Evolutionary conservation across 2,329 filamentous ascomycete species (phyloP).

Genomic region (Emergomyces africanus): DNA sequence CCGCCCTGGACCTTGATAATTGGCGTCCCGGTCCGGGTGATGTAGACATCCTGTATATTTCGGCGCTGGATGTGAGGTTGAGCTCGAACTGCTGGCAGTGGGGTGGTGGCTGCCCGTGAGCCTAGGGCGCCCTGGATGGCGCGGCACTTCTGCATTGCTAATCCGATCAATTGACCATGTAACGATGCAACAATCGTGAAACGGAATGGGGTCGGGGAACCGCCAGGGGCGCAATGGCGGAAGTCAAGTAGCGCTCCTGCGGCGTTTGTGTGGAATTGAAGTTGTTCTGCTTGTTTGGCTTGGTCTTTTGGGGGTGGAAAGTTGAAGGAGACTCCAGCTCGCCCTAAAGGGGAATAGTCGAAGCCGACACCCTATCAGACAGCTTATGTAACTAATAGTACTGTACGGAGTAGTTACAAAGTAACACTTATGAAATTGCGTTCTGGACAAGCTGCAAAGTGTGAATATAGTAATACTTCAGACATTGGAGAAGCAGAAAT

Average conservation of each 20-base stretch:
- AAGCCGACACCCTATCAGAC: too few species aligned
- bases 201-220: conserved; percentile 9
- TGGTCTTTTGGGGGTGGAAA: neutral
- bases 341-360: neutral
- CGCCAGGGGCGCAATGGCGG: neutral
- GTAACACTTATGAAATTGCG: too few species aligned
- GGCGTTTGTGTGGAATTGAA: conserved; percentile 11
- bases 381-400: too few species aligned
- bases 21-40: conserved; percentile 92
- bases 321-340: neutral
- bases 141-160: conserved; percentile 35
- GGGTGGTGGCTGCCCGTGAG: conserved; percentile 25
- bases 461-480: too few species aligned
- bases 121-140: conserved; percentile 30
- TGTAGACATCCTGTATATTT: conserved; percentile 66
- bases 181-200: conserved; percentile 18
- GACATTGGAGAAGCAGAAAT: too few species aligned
- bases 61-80: conserved; percentile 35
- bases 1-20: conserved; percentile 81
- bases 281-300: conserved; percentile 14
- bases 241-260: neutral
- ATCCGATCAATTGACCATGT: conserved; percentile 16
- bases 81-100: conserved; percentile 17
- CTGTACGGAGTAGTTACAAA: too few species aligned
- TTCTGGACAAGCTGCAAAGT: too few species aligned